Evolutionary conservation across 495 filamentous ascomycete species (phyloP), one percentile per base, ranked within the genome.

Genomic region (Cenococcum geophilum): DNA sequence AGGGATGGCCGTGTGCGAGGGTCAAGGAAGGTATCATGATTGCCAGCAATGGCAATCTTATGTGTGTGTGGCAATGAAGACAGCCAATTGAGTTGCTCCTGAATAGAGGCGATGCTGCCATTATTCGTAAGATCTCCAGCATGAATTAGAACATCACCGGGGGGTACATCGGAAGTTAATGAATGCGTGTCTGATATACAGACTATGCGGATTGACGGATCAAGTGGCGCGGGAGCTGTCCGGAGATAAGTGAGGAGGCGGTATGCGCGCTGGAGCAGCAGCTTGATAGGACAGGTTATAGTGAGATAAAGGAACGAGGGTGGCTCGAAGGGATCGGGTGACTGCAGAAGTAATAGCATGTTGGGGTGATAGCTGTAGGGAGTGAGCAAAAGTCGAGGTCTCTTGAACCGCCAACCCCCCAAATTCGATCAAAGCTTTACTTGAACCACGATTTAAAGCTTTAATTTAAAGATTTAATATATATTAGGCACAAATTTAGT

Each of bases 171-270:
- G 0, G 68, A 64, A 25, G 83, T 78, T 23, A 80, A 74, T 16
- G 79, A 82, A 70, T 97, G 92, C 8, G 92, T 96, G 72, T 97
- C 92, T 0, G 90, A 93, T 40, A 97, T 85, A 70, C 88, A 95
- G 53, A 97, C 87, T 36, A 97, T 80, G 36, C 85, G 81, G 65
- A 96, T 86, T 0, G 82, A 78, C 0, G 72, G 76, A 49, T 52
- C 49, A 16, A 52, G 76, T 5, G 73, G 76, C 56, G 79, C 80
- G 3, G 86, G 80, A 40, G 79, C 72, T 0, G 85, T 82, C 23
- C 88, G 83, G 18, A 92, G 79, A 65, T 75, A 79, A 16, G 85
- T 77, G 36, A 92, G 70, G 42, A 85, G 37, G 35, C 77, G 77
- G 74, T 91, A 87, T 12, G 88, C 57, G 12, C 79, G 59, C 27